Evolutionary conservation across 2,329 filamentous ascomycete genomes (phyloP).

Genomic region (Cadophora sp.): DNA sequence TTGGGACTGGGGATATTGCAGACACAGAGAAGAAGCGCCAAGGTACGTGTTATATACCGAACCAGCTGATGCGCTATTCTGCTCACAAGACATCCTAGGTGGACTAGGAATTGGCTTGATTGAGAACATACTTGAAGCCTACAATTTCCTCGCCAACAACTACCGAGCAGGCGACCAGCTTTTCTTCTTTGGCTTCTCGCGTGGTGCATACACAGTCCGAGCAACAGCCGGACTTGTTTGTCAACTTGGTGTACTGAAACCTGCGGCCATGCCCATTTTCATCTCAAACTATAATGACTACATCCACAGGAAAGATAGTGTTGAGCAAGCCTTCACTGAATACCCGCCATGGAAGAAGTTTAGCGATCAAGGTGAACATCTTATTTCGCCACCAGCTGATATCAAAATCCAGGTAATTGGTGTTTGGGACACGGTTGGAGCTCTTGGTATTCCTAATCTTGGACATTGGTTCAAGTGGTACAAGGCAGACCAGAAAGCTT

Average conservation of each 20-base stretch:
- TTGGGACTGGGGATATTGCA: slow-evolving; percentile 27
- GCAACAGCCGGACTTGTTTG: slow-evolving; percentile 44
- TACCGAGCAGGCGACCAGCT: slow-evolving; percentile 24
- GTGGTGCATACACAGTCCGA: slow-evolving; percentile 48
- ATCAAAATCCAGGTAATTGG: slow-evolving; percentile 28
- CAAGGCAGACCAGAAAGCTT: slow-evolving; percentile 35
- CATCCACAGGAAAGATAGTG: not conserved
- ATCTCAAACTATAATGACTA: slow-evolving; percentile 15
- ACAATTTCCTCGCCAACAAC: slow-evolving; percentile 49
- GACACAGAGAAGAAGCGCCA: slow-evolving; percentile 21
- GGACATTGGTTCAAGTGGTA: slow-evolving; percentile 15
- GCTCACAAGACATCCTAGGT: slow-evolving; percentile 18
- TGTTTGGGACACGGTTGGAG: slow-evolving; percentile 31
- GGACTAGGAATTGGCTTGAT: slow-evolving; percentile 25
- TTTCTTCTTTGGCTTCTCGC: slow-evolving; percentile 46
- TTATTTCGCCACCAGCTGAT: slow-evolving; percentile 1
- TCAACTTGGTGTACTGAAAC: slow-evolving; percentile 47
- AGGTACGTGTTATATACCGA: slow-evolving; percentile 2
- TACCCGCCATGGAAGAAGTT: slow-evolving; percentile 1
- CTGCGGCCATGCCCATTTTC: slow-evolving; percentile 14
- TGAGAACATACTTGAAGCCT: slow-evolving; percentile 36
- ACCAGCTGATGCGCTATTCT: not conserved
- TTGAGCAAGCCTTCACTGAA: slow-evolving; percentile 8
- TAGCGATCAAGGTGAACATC: slow-evolving; percentile 9
- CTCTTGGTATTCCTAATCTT: slow-evolving; percentile 17